Base-by-base conservation (phyloP, 225 moss, liverwort and hornwort genomes). In the Pleurozium schreberi region DNA sequence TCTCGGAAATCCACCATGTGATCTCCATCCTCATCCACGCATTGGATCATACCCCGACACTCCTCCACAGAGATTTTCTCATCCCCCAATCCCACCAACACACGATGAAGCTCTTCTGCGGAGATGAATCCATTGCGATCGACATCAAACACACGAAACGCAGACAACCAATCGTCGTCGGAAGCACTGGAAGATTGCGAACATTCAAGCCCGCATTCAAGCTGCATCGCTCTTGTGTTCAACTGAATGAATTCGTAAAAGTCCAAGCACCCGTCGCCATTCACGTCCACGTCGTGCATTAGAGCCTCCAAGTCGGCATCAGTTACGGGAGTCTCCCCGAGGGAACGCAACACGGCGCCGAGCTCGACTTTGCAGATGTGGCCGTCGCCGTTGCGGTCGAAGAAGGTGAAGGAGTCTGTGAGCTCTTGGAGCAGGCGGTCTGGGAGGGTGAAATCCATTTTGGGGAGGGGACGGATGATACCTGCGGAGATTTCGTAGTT, bases 341-440 rank as follows among this genome's bases (percentile, higher is more conserved):
- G 90, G 18, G 92, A 94, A 25, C 90, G 78, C n/a, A 96, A 75
- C 15, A 94, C 93, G 18, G 84, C 65, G 28, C 92, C 94, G 2
- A 96, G 85, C 87, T 96, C 88, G 42, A 47, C 77, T 94, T 31
- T 70, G 53, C 95, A 95, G 70, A 96, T 91, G 14, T 89, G 88
- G 23, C 96, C 96, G n/a, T 95, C 94, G 21, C 90, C 92, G 65
- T 96, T 91, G 52, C 69, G 77, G 33, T 96, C 95, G 33, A 96
- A 92, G 65, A 93, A 75, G 50, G 90, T 74, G 91, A 95, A 96
- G 34, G 96, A 93, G 43, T 95, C 96, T 0, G 89, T 75, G 75
- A 96, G 92, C 79, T 96, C 95, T 79, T 89, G 74, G 60, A 91
- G 60, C 67, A 89, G 38, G 45, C 1, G 6, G 28, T 33, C 66